Evolutionary conservation across 106 monocot genomes (phyloP), one percentile per base, ranked within the genome.

Genomic region (Phalaenopsis equestris): DNA sequence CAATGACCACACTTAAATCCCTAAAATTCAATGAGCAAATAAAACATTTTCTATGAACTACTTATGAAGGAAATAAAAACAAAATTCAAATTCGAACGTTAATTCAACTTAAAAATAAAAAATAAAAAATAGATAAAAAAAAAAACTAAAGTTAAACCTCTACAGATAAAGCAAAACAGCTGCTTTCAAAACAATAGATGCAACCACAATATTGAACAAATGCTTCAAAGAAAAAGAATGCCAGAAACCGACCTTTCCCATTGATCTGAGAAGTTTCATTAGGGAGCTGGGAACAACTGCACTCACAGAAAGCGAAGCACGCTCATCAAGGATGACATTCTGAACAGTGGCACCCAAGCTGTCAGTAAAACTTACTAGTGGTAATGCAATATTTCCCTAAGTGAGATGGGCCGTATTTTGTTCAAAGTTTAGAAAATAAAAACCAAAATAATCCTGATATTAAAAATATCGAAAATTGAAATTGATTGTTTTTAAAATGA

Each of bases 251-350:
- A 95, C 95, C 92, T 90, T 91, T 65, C 73, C 84, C 41, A 91
- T 76, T 41, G 92, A 89, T 84, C 73, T 87, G 41, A 95, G 85
- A 24, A 95, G 84, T 37, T 84, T 76, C 84, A 79, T 57, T 48
- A 93, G 80, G 21, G 89, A 87, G 42, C 90, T 89, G 12, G 92
- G 92, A 83, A 88, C 61, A 19, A 82, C 67, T 24, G 86, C 87
- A 81, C 83, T 72, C 10, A 95, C 77, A 6, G 95, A 80, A 72
- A 95, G 83, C 76, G 95, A 95, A 58, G 83, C 90, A 19, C 92
- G 90, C 39, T 90, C 95, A 65, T 95, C 95, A 67, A 95, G 90
- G 46, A 95, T 86, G 23, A 82, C 81, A 78, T 95, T 95, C 95
- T 92, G 86, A 39, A 81, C 56, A 83, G 58, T 14, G 81, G 68